Conservation (phyloP, 306 rosid species). For the Lathyrus oleraceus region DNA sequence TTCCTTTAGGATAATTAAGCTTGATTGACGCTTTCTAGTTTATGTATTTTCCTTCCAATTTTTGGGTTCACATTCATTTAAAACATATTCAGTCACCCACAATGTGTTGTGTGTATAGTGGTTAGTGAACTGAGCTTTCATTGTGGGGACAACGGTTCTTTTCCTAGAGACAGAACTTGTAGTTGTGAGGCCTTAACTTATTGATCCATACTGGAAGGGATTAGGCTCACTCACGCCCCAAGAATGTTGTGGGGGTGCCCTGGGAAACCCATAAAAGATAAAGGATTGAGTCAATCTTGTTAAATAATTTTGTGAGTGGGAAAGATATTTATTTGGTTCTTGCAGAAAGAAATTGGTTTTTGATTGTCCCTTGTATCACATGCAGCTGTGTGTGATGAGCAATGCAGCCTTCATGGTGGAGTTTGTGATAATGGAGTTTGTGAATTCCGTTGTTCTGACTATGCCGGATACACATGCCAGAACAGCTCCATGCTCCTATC, state of each 20-base stretch:
- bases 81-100: background rate
- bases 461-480: conserved; percentile 97
- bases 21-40: conserved; percentile 21
- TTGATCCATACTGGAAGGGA: background rate
- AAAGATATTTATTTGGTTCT: background rate
- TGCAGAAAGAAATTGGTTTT: conserved; percentile 16
- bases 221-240: background rate
- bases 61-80: background rate
- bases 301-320: background rate
- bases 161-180: background rate
- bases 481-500: conserved; percentile 80
- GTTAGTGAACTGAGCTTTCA: conserved; percentile 9
- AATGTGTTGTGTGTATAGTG: conserved; percentile 3
- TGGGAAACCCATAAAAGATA: conserved; percentile 4
- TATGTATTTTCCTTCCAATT: conserved; percentile 16
- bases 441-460: conserved; percentile 97
- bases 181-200: conserved; percentile 2
- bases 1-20: conserved; percentile 8
- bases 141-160: background rate
- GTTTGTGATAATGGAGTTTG: conserved; percentile 97
- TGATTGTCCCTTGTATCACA: conserved; percentile 28
- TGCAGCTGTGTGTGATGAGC: conserved; percentile 95
- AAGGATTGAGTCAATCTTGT: conserved; percentile 12
- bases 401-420: conserved; percentile 98
- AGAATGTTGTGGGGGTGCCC: background rate